Base-by-base conservation (phyloP, 129 eudicot species). In the Flaveria trinervia region DNA sequence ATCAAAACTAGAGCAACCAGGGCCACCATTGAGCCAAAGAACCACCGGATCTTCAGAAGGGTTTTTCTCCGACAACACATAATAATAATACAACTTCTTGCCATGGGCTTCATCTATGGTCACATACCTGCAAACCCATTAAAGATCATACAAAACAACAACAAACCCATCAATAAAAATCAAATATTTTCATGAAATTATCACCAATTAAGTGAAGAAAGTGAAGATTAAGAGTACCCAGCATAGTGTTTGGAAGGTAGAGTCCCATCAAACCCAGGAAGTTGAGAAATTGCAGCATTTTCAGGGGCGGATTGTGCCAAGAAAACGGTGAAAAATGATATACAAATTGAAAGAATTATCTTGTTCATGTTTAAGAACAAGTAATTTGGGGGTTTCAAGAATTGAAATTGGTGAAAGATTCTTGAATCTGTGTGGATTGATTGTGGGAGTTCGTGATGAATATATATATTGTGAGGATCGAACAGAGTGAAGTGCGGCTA, bases 1-100 rank as follows among this genome's bases (percentile, higher is more conserved):
- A 87, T 92, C 97, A 80, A 92, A 89, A 79, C 96, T 92, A 39
- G 97, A 92, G 89, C 97, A 92, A 45, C 97, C 97, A 7, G 97
- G 97, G 20, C 96, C 97, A 20, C 97, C 97, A 80, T 92, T 92
- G 44, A 92, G 96, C 97, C 97, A 92, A 43, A 92, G 96, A 80
- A 92, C 97, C 66, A 92, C 84, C 15, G 97, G 97, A 83, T 92
- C 97, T 70, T 80, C 55, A n/a, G 87, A 77, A 54, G 96, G 91
- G 48, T 82, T 89, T 69, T 89, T 87, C 75, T 92, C 97, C 46
- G 97, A 92, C 26, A 81, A 85, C 66, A 89, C 96, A 71, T 87
- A 92, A 44, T 92, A 92, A 69, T 92, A 92, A 75, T 26, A 92
- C 83, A 92, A 74, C 80, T 86, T 89, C 82, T 71, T 92, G 12